These are phyloP conservation scores for Thermothielavioides terrestris DNA, from an alignment of 495 filamentous ascomycete species.

Conservation along the genomic window DNA sequence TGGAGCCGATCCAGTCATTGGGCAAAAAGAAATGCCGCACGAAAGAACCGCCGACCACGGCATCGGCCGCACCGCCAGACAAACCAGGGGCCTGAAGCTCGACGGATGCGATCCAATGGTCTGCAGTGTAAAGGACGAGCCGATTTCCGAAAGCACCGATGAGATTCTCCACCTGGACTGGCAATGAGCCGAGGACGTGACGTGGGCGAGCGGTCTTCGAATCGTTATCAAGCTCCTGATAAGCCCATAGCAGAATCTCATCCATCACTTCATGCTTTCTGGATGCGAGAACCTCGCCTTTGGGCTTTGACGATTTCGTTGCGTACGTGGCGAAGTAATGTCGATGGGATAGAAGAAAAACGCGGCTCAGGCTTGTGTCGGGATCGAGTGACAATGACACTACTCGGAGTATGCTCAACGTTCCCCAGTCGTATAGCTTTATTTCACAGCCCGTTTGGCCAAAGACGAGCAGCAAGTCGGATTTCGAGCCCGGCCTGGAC, in stretches of 20 bases:
- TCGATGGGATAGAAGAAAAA: background rate
- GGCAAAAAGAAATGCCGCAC: conserved; percentile 10
- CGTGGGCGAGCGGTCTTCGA: background rate
- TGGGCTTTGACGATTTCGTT: background rate
- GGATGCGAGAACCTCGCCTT: background rate
- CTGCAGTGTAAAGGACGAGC: background rate
- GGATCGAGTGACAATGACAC: background rate
- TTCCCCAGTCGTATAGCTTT: background rate
- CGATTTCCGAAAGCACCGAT: background rate
- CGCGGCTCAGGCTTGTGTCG: background rate
- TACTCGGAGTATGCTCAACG: background rate
- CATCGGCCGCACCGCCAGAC: background rate
- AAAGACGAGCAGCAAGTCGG: background rate
- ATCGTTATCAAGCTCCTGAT: background rate
- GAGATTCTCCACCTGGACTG: background rate
- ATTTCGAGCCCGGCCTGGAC: background rate
- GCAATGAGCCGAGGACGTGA: background rate
- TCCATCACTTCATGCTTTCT: background rate
- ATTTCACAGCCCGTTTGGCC: background rate
- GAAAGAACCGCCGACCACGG: background rate
- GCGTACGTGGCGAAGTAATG: background rate
- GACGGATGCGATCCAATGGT: conserved; percentile 4
- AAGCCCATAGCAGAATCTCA: background rate
- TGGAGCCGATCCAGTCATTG: conserved; percentile 5
- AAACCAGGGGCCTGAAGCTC: background rate